Evolutionary conservation across 768 basidiomycete species (phyloP).

Genomic region (Tubosaeta brunneosetosa): DNA sequence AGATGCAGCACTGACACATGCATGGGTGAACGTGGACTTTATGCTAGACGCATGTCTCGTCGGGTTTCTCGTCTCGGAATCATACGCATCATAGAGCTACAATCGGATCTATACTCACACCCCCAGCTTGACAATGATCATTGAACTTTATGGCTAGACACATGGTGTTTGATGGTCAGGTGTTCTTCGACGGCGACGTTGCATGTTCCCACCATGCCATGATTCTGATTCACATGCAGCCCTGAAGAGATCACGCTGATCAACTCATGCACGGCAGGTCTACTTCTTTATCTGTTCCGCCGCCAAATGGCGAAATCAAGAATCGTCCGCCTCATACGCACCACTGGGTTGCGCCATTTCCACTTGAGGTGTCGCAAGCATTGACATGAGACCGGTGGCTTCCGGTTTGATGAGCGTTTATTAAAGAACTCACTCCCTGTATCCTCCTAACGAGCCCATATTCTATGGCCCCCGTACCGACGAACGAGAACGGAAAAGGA

Average conservation of each 20-base stretch:
- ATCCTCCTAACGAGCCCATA: not conserved
- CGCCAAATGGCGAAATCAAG: slow-evolving; percentile 10
- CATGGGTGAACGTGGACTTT: slow-evolving; percentile 95
- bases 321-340: slow-evolving; percentile 15
- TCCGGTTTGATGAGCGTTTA: not conserved
- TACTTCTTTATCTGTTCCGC: not conserved
- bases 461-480: slow-evolving; percentile 50
- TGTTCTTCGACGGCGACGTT: not conserved
- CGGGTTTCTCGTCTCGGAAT: slow-evolving; percentile 80
- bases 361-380: slow-evolving; percentile 7
- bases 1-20: slow-evolving; percentile 75
- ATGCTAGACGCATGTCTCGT: slow-evolving; percentile 94
- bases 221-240: not conserved
- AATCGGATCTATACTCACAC: not conserved
- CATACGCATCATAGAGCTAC: slow-evolving; percentile 36
- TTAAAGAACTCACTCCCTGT: not conserved
- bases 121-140: not conserved
- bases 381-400: not conserved
- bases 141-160: not conserved
- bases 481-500: slow-evolving; percentile 29
- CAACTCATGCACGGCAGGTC: not conserved
- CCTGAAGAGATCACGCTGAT: too few species aligned
- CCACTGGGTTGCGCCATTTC: slow-evolving; percentile 19
- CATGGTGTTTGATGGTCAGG: not conserved
- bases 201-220: not conserved